Evolutionary conservation across 2,329 filamentous ascomycete genomes (phyloP).

Genomic region (Fonsecaea pugnacius): DNA sequence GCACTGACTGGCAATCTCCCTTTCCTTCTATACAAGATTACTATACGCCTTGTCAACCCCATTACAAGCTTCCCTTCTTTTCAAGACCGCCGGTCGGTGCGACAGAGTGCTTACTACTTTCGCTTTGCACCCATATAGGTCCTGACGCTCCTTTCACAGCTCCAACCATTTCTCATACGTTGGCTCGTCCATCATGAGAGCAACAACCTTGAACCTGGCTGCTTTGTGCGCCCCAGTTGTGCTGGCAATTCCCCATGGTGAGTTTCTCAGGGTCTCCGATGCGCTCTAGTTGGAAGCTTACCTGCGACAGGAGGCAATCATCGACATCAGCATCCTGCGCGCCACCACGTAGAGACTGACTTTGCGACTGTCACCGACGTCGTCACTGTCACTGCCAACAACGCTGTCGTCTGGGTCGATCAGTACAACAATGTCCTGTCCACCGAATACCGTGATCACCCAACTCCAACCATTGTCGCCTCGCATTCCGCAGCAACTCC

Average conservation of each 20-base stretch:
- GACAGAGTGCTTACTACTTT: conserved; percentile 24
- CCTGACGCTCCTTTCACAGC: conserved; percentile 26
- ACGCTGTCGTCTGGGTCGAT: conserved; percentile 63
- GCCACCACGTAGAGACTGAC: conserved; percentile 20
- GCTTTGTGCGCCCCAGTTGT: conserved; percentile 27
- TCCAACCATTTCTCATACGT: conserved; percentile 14
- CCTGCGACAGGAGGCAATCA: conserved; percentile 23
- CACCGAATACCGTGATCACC: conserved; percentile 41
- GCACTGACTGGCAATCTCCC: conserved; percentile 32
- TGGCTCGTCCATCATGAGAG: conserved; percentile 24
- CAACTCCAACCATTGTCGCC: conserved; percentile 21
- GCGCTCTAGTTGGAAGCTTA: conserved; percentile 15
- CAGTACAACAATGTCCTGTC: conserved; percentile 58
- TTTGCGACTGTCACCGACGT: conserved; percentile 27
- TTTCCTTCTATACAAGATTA: conserved; percentile 19
- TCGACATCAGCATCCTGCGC: conserved; percentile 25
- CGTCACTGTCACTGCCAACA: conserved; percentile 31
- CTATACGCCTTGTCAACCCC: conserved; percentile 4
- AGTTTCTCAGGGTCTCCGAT: conserved; percentile 12
- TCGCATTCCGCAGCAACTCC: conserved; percentile 4
- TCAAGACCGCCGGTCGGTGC: conserved; percentile 26
- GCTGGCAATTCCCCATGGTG: conserved; percentile 33
- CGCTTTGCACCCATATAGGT: conserved; percentile 23
- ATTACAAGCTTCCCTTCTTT: conserved; percentile 6
- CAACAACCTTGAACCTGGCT: conserved; percentile 20